Conservation (phyloP, 371 early-diverging fungal species). For the Apophysomyces sp. region DNA sequence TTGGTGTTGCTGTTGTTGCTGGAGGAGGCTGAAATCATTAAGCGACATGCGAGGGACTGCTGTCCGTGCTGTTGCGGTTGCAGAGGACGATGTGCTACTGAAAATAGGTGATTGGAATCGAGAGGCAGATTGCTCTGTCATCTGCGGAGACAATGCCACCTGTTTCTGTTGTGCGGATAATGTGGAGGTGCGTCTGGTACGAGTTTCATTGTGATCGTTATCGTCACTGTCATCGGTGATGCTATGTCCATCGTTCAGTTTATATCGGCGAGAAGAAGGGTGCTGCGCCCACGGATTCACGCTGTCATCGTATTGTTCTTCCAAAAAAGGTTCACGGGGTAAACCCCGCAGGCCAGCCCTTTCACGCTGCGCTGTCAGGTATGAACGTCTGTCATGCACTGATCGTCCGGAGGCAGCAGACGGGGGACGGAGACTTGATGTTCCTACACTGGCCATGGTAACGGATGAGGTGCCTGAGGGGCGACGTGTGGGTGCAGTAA, state of each 20-base stretch:
- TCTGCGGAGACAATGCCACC: background rate
- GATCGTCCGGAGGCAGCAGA: conserved; percentile 3
- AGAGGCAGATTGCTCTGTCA: background rate
- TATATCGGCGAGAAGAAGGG: conserved; percentile 17
- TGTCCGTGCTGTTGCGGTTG: conserved; percentile 26
- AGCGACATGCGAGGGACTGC: background rate
- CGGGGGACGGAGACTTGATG: conserved; percentile 4
- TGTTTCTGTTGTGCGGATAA: background rate
- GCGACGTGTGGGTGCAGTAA: conserved; percentile 22
- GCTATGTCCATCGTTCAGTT: conserved; percentile 13
- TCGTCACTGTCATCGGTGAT: conserved; percentile 3
- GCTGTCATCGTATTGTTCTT: conserved; percentile 28
- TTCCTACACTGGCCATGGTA: background rate
- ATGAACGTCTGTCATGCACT: background rate
- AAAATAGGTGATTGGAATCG: background rate
- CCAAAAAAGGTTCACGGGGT: conserved; percentile 8
- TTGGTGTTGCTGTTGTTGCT: conserved; percentile 5
- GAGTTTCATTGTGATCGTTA: background rate
- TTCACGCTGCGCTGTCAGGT: background rate
- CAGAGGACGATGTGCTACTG: conserved; percentile 23
- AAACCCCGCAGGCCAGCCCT: background rate
- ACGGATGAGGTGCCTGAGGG: conserved; percentile 12
- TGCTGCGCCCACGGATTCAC: conserved; percentile 40
- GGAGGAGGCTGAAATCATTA: background rate
- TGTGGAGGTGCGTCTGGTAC: background rate